Evolutionary conservation across 805 yeast species (phyloP).

Genomic region (Candida golubevii): DNA sequence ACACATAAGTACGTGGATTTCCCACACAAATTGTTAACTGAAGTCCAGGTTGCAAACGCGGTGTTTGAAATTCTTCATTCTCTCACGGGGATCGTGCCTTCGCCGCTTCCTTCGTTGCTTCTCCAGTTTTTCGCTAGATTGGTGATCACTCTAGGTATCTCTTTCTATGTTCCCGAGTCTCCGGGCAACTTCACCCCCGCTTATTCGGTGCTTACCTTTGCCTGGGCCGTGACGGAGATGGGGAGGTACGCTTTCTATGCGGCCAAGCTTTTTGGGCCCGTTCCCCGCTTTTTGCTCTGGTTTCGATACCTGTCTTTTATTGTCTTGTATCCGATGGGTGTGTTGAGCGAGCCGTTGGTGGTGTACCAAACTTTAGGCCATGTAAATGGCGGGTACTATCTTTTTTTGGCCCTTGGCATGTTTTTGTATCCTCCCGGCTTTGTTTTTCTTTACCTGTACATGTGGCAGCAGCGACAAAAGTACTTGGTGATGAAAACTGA

Average conservation of each 20-base stretch:
- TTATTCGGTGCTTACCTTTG: constrained; percentile 21
- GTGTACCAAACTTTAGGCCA: constrained; percentile 23
- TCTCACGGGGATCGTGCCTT: constrained; percentile 24
- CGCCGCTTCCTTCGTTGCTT: constrained; percentile 23
- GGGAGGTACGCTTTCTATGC: constrained; percentile 27
- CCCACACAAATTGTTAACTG: constrained; percentile 29
- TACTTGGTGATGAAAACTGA: background rate
- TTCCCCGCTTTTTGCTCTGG: constrained; percentile 23
- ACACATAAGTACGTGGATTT: constrained; percentile 10
- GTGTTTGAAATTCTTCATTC: constrained; percentile 23
- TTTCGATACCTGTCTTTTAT: constrained; percentile 27
- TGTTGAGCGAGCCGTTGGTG: constrained; percentile 23
- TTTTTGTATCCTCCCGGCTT: constrained; percentile 31
- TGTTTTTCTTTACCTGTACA: constrained; percentile 23
- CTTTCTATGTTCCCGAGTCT: constrained; percentile 24
- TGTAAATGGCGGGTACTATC: constrained; percentile 16
- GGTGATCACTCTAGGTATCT: constrained; percentile 26
- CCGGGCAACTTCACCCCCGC: constrained; percentile 25
- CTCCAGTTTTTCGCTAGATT: constrained; percentile 30
- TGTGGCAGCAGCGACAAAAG: constrained; percentile 28
- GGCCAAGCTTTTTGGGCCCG: constrained; percentile 14
- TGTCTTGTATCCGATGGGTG: constrained; percentile 30
- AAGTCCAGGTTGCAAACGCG: constrained; percentile 25
- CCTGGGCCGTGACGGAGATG: constrained; percentile 30
- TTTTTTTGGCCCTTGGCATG: constrained; percentile 22